Evolutionary conservation across 495 filamentous ascomycete genomes (phyloP).

Genomic region (Bacidia gigantensis): DNA sequence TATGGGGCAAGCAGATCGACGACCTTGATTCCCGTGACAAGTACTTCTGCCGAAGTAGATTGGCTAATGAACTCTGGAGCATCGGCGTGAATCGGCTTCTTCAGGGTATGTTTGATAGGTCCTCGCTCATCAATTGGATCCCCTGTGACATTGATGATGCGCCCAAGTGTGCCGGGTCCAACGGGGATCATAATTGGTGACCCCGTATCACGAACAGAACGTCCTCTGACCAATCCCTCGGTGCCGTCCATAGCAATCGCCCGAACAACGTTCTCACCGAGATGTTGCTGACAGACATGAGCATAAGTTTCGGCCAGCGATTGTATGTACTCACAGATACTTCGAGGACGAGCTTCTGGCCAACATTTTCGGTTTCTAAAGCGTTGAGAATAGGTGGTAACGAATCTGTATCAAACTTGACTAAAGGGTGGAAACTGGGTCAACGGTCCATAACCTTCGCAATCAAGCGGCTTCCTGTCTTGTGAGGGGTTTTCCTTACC

Average conservation of each 20-base stretch:
- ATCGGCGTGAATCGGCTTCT: conserved; percentile 83
- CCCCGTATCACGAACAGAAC: conserved; percentile 73
- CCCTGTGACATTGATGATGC: conserved; percentile 99
- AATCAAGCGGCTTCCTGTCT: conserved; percentile 9
- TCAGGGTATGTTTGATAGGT: conserved; percentile 83
- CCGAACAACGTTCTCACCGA: conserved; percentile 97
- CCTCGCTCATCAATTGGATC: conserved; percentile 99
- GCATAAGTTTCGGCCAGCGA: neutral
- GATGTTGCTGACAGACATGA: conserved; percentile 65
- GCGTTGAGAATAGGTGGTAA: conserved; percentile 97
- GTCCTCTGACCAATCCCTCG: conserved; percentile 93
- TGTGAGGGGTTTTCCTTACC: conserved; percentile 35
- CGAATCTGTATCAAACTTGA: conserved; percentile 91
- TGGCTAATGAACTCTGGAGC: conserved; percentile 84
- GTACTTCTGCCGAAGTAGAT: conserved; percentile 87
- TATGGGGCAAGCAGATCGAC: conserved; percentile 97
- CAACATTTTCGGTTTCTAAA: conserved; percentile 77
- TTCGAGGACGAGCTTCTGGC: conserved; percentile 91
- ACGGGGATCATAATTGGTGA: conserved; percentile 94
- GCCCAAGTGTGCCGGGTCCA: conserved; percentile 84
- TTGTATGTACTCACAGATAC: conserved; percentile 60
- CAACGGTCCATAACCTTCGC: conserved; percentile 18
- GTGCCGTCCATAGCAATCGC: conserved; percentile 99
- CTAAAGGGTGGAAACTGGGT: conserved; percentile 34
- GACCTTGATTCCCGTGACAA: conserved; percentile 99